Evolutionary conservation across 2,329 filamentous ascomycete genomes (phyloP), one percentile per base, ranked within the genome.

Genomic region (Fusarium caatingaense): DNA sequence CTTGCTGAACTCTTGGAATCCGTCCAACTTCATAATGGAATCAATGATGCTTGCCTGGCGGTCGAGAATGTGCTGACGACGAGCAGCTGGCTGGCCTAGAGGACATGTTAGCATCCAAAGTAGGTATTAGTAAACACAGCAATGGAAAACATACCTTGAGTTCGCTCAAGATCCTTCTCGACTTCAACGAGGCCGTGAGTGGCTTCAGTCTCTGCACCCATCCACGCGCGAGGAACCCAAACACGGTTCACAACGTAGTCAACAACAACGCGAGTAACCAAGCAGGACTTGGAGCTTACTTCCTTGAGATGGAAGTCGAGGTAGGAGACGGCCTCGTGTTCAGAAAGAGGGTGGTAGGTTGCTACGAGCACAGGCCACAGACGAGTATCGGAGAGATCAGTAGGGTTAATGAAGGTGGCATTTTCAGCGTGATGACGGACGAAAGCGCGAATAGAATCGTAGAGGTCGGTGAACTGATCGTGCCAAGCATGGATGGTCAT

Each of bases 161-260:
- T 78, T 32, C 71, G 69, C 45, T 80, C 74, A 18, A 83, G 70
- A 18, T 82, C 79, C 53, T 74, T 77, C 62, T 81, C 76, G 23
- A 83, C 72, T 23, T 81, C 78, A 27, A 77, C 66, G 11, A 83
- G 75, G 6, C 76, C 74, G 21, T 74, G 76, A 9, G 78, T 78
- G n/a, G 77, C 74, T 37, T 80, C 76, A 18, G 64, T 66, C 56
- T 81, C 79, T 8, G 79, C 78, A 21, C 80, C 80, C 54, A 76
- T 75, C 81, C 81, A 83, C 8, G 80, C 80, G 32, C 76, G 75
- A 8, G 79, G 77, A 3, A 78, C 77, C 80, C 81, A 82, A 41
- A 83, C 78, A 5, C 80, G 76, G 62, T 81, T 80, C 56, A 83
- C 80, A 42, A 83, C 76, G 57, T 80, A 82, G 71, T 83, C 81